phyloP scores from a whole-genome alignment of 352 stramenopile species.

The Phytophthora megakarya region DNA sequence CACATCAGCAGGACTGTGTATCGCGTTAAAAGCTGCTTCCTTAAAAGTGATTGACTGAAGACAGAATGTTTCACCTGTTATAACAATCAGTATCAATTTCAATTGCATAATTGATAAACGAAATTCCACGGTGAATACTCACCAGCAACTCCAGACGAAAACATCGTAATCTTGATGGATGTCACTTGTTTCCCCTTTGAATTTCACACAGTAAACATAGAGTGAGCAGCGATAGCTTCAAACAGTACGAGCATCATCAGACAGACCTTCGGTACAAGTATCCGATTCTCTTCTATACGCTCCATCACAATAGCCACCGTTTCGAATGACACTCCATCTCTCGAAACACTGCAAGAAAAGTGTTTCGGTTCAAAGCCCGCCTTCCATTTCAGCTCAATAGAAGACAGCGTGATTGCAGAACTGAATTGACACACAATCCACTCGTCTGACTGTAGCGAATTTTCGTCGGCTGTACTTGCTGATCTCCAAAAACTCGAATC shows the following conservation, averaged over 20 bases:
- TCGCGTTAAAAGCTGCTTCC: conserved; percentile 44
- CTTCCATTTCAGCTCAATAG: conserved; percentile 56
- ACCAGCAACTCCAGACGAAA: conserved; percentile 36
- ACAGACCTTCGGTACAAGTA: conserved; percentile 58
- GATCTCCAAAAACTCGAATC: conserved; percentile 54
- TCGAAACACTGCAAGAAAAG: conserved; percentile 56
- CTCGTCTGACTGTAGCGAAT: conserved; percentile 31
- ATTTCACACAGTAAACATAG: conserved; percentile 3
- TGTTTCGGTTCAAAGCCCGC: conserved; percentile 39
- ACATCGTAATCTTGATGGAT: conserved; percentile 55
- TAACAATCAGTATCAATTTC: conserved; percentile 8
- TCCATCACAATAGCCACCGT: conserved; percentile 54
- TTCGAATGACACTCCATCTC: conserved; percentile 50
- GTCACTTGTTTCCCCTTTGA: conserved; percentile 39
- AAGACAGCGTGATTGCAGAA: conserved; percentile 46
- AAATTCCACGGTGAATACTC: conserved; percentile 1
- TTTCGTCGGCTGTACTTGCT: conserved; percentile 22
- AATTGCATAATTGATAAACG: background rate
- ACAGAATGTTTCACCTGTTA: conserved; percentile 48
- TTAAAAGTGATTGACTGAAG: conserved; percentile 59
- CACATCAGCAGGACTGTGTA: conserved; percentile 56
- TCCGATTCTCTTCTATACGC: conserved; percentile 28
- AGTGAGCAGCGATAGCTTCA: background rate
- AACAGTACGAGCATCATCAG: background rate
- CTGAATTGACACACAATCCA: conserved; percentile 65